Percentiles rank a stretch among this genome's conserved stretches.
Evolutionary conservation across 208 protist species (phyloP).

Genomic region (Trypanosoma scelopori): DNA sequence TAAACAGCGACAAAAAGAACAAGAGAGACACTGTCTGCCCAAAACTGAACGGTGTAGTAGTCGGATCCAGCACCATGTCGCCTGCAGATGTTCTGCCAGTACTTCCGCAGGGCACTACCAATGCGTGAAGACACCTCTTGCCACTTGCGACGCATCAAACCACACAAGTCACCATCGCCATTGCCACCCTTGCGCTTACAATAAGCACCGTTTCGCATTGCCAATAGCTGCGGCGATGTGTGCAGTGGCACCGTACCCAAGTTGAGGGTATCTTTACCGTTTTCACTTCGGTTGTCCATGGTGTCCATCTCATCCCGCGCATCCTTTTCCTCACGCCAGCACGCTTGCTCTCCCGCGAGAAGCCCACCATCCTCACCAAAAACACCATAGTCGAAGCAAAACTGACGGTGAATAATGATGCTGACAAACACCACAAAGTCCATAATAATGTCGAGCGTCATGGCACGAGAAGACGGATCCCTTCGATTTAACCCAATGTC

Average conservation of each 20-base stretch:
- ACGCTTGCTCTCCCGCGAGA: too few relatives aligned
- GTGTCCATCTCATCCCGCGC: too few relatives aligned
- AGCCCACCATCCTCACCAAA: constrained; percentile 1
- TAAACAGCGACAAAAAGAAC: constrained; percentile 55
- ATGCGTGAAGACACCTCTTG: not conserved
- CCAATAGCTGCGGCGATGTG: too few relatives aligned
- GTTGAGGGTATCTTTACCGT: not conserved
- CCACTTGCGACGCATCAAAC: not conserved
- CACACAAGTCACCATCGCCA: not conserved
- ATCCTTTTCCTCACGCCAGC: not conserved
- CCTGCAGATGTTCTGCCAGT: constrained; percentile 17
- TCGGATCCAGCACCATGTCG: constrained; percentile 56
- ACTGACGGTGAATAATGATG: constrained; percentile 26
- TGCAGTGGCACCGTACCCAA: too few relatives aligned
- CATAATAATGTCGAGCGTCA: constrained; percentile 27
- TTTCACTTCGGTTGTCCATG: not conserved
- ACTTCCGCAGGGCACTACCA: not conserved
- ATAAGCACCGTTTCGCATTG: too few relatives aligned
- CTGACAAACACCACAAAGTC: constrained; percentile 33
- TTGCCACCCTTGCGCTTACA: too few relatives aligned
- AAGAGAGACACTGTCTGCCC: constrained; percentile 38
- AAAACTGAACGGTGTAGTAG: constrained; percentile 52
- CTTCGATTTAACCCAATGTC: constrained; percentile 9
- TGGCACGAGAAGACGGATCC: constrained; percentile 17
- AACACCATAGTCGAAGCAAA: constrained; percentile 25